A percentile compares a stretch with the other conserved stretches of the same genome.
phyloP scores from a whole-genome alignment of 2,329 filamentous ascomycete species.

The Xylaria sp. region DNA sequence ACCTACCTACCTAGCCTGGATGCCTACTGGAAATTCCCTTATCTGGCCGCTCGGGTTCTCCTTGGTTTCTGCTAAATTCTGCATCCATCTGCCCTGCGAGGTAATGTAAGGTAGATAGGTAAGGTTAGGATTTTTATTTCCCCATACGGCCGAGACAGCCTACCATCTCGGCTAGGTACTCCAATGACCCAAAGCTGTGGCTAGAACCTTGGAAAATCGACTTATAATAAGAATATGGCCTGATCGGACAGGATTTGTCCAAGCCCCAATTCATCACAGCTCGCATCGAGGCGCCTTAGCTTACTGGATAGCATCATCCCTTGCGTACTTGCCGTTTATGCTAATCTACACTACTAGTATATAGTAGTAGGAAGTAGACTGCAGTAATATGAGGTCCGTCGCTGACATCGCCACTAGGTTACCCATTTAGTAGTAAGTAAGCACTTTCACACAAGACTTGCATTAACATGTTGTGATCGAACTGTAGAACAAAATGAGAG shows the following conservation, averaged over 20 bases:
- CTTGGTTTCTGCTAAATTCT: background rate
- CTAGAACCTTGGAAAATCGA: background rate
- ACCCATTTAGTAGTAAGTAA: no score
- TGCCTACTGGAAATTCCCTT: background rate
- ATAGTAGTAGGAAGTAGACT: background rate
- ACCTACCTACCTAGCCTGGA: background rate
- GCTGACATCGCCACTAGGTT: background rate
- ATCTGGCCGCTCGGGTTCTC: background rate
- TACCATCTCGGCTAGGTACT: constrained; percentile 13
- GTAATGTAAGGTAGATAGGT: no score
- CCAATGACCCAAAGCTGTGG: background rate
- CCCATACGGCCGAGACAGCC: constrained; percentile 15
- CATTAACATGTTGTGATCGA: no score
- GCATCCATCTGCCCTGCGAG: no score
- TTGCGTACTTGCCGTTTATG: background rate
- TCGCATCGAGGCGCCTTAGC: background rate
- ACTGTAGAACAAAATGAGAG: no score
- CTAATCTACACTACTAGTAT: background rate
- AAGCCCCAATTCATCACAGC: background rate
- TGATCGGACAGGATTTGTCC: constrained; percentile 1
- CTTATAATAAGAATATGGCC: background rate
- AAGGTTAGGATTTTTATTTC: no score
- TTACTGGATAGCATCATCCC: background rate
- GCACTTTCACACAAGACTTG: no score
- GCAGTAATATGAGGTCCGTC: constrained; percentile 3